These are phyloP conservation scores for Clathrospora elynae DNA, from an alignment of 2,329 filamentous ascomycete species.

Conservation along the genomic window DNA sequence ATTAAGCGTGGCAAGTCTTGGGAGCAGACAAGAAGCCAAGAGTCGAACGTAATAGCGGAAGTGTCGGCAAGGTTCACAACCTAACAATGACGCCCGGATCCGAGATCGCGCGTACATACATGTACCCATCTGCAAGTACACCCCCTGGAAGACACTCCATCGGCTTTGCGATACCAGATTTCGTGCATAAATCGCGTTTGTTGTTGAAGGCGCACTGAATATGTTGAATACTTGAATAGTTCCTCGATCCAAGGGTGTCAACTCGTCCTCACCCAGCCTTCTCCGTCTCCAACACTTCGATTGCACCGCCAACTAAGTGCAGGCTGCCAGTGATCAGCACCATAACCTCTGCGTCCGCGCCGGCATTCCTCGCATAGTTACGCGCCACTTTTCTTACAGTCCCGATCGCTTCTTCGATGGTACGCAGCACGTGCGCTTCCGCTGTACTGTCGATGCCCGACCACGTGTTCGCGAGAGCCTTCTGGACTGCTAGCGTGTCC, in stretches of 20 bases:
- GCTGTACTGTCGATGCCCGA: conserved; percentile 45
- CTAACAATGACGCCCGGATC: neutral
- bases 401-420: conserved; percentile 71
- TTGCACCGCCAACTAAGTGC: conserved; percentile 78
- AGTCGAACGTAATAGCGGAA: no score
- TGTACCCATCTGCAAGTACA: no score
- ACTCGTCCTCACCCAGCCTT: conserved; percentile 14
- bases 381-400: conserved; percentile 55
- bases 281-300: conserved; percentile 69
- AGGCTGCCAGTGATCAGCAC: conserved; percentile 82
- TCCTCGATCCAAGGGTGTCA: conserved; percentile 24
- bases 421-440: conserved; percentile 63
- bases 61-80: no score
- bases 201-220: no score
- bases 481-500: conserved; percentile 67
- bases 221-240: conserved; percentile 27
- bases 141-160: no score
- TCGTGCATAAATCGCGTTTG: no score
- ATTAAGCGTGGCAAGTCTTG: no score
- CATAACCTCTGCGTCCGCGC: conserved; percentile 56
- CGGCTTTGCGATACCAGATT: no score
- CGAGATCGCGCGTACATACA: no score
- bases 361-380: conserved; percentile 29
- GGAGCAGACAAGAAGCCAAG: no score
- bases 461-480: conserved; percentile 67